Evolutionary conservation across 768 basidiomycete species (phyloP).

Genomic region (Cyclocybe cylindracea): DNA sequence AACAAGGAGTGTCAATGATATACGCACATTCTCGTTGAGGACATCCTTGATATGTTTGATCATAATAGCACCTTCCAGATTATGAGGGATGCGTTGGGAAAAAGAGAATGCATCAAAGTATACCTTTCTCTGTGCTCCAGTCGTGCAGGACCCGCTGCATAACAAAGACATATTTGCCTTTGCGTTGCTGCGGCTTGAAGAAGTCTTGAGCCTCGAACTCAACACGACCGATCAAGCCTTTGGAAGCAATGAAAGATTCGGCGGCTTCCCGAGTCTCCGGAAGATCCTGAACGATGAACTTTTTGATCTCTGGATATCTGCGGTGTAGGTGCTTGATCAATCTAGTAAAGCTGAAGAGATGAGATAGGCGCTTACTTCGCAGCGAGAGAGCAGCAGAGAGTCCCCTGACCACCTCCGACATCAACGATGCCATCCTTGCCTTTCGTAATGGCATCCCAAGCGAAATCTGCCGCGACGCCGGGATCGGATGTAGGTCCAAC

Average conservation of each 20-base stretch:
- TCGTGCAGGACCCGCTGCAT: conserved; percentile 42
- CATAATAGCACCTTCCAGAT: conserved; percentile 32
- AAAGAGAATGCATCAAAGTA: neutral
- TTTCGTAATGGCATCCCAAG: conserved; percentile 32
- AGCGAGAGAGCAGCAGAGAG: conserved; percentile 37
- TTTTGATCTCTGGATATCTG: conserved; percentile 38
- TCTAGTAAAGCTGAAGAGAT: neutral
- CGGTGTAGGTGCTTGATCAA: neutral
- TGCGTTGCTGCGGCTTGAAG: conserved; percentile 41
- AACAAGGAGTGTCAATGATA: neutral
- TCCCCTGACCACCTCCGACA: conserved; percentile 41
- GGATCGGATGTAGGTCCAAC: conserved; percentile 40
- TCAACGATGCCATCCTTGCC: conserved; percentile 42
- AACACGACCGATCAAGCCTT: conserved; percentile 30
- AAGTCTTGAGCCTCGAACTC: conserved; percentile 40
- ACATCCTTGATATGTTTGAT: conserved; percentile 34
- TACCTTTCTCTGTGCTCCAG: conserved; percentile 36
- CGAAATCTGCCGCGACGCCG: conserved; percentile 39
- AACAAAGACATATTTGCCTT: conserved; percentile 38
- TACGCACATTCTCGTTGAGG: conserved; percentile 30
- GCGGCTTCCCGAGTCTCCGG: conserved; percentile 35
- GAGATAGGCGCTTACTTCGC: conserved; percentile 24
- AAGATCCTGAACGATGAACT: conserved; percentile 39
- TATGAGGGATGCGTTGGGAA: neutral
- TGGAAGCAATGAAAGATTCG: conserved; percentile 32